These are phyloP conservation scores for Aspergillus sp. DNA, from an alignment of 2,329 filamentous ascomycete genomes.

Conservation along the genomic window DNA sequence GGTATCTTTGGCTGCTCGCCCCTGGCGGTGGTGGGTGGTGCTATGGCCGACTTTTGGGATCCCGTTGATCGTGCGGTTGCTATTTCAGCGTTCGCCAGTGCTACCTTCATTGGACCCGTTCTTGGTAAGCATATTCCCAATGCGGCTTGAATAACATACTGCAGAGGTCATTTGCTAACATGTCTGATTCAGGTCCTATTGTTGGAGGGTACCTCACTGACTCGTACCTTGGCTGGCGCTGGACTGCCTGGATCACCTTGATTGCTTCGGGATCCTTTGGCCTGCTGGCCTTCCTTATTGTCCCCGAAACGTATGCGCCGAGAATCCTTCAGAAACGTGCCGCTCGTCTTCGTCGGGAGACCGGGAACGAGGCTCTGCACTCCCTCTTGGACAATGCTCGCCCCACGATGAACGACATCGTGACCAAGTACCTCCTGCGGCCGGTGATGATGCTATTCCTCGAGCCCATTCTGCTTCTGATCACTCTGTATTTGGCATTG, in stretches of 20 bases:
- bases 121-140: slow-evolving; percentile 31
- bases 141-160: not conserved
- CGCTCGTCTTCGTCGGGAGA: slow-evolving; percentile 49
- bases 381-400: slow-evolving; percentile 48
- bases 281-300: slow-evolving; percentile 46
- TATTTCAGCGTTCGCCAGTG: slow-evolving; percentile 46
- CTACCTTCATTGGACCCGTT: slow-evolving; percentile 54
- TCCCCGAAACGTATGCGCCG: slow-evolving; percentile 55
- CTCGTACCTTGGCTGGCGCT: slow-evolving; percentile 57
- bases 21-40: slow-evolving; percentile 54
- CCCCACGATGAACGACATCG: slow-evolving; percentile 42
- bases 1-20: slow-evolving; percentile 56
- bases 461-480: slow-evolving; percentile 52
- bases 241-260: slow-evolving; percentile 59
- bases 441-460: slow-evolving; percentile 50
- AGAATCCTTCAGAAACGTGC: slow-evolving; percentile 54
- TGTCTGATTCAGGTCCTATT: slow-evolving; percentile 41
- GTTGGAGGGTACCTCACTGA: slow-evolving; percentile 54
- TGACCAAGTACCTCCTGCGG: slow-evolving; percentile 48
- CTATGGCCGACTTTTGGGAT: slow-evolving; percentile 52
- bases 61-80: slow-evolving; percentile 51
- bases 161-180: not conserved
- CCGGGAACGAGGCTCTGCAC: slow-evolving; percentile 49
- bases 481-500: slow-evolving; percentile 49
- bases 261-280: slow-evolving; percentile 51